Evolutionary conservation across 2,329 filamentous ascomycete genomes (phyloP).

Genomic region (Fusarium armeniacum): DNA sequence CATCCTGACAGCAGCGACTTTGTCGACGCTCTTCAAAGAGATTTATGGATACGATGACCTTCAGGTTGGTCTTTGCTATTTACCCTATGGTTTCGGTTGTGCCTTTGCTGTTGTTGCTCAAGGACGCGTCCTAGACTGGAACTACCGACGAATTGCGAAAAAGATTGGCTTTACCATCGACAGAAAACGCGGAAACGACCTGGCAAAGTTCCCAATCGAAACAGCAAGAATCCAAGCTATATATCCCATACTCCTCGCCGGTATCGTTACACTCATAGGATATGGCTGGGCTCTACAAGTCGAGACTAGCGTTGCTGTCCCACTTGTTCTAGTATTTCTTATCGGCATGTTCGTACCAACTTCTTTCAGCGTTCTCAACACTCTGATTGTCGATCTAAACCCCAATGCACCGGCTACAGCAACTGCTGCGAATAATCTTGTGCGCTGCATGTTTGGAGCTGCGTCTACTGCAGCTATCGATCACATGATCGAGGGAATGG

Average conservation of each 20-base stretch:
- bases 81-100: constrained; percentile 67
- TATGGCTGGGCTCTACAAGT: constrained; percentile 71
- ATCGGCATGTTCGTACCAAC: constrained; percentile 71
- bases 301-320: constrained; percentile 66
- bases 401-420: constrained; percentile 72
- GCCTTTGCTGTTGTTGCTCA: constrained; percentile 64
- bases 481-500: constrained; percentile 69
- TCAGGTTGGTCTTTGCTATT: constrained; percentile 67
- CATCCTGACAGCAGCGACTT: constrained; percentile 66
- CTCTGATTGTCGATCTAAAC: constrained; percentile 74
- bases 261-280: constrained; percentile 65
- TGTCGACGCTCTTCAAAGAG: constrained; percentile 65
- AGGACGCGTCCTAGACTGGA: constrained; percentile 73
- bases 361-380: constrained; percentile 74
- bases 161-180: constrained; percentile 72
- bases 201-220: constrained; percentile 68
- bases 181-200: constrained; percentile 67
- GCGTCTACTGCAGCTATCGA: constrained; percentile 71
- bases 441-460: constrained; percentile 73
- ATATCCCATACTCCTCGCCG: constrained; percentile 67
- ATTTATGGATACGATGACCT: constrained; percentile 67
- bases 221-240: constrained; percentile 67
- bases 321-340: constrained; percentile 69
- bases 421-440: constrained; percentile 74
- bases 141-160: constrained; percentile 77